A percentile compares a stretch with the other conserved stretches of the same genome.
phyloP scores from a whole-genome alignment of 352 stramenopile genomes.

The Pythium monospermum region DNA sequence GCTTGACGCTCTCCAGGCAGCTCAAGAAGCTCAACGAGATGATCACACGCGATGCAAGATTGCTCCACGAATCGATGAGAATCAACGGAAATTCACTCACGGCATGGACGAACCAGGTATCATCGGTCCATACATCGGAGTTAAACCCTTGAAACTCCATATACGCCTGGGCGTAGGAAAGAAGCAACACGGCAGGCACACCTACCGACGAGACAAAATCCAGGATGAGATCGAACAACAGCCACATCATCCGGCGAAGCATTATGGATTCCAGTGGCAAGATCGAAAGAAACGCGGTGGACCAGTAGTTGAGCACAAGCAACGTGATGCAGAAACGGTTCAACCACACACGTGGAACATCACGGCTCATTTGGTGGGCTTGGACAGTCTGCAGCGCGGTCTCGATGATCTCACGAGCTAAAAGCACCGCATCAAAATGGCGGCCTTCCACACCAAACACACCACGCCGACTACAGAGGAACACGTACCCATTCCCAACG shows the following conservation, averaged over 20 bases:
- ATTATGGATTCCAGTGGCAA: neutral
- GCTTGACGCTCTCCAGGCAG: neutral
- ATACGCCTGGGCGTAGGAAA: neutral
- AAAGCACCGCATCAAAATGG: too few species aligned
- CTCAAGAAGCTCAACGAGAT: neutral
- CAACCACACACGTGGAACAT: neutral
- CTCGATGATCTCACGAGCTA: neutral
- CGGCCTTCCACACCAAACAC: too few species aligned
- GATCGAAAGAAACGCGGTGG: neutral
- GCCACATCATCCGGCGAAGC: neutral
- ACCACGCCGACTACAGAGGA: too few species aligned
- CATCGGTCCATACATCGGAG: neutral
- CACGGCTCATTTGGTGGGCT: neutral
- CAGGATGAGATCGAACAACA: neutral
- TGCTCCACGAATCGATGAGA: constrained; percentile 3
- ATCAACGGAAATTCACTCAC: constrained; percentile 5
- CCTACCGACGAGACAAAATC: constrained; percentile 4
- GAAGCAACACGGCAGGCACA: neutral
- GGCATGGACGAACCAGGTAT: constrained; percentile 6
- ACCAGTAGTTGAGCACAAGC: constrained; percentile 1
- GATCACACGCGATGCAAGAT: constrained; percentile 1
- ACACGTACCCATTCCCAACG: too few species aligned
- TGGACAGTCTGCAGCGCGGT: neutral
- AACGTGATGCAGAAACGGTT: neutral
- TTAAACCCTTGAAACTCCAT: neutral